Evolutionary conservation across 129 eudicot species (phyloP), one percentile per base, ranked within the genome.

Genomic region (Arctium minus): DNA sequence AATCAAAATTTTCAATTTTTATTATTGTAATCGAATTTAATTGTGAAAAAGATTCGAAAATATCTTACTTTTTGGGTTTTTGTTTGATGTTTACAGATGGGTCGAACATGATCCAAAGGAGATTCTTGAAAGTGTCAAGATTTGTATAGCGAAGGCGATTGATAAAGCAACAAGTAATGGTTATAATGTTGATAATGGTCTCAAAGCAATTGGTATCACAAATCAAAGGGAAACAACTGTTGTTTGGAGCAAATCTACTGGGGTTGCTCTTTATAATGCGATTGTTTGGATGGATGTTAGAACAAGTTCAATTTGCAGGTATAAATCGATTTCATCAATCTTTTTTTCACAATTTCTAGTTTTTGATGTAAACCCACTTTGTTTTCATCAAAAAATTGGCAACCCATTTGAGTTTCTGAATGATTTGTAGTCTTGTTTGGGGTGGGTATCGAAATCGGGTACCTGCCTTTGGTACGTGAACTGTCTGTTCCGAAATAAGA

Each of bases 261-360:
- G 99, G 6, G 17, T 30, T 27, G 93, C 99, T 79, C 96, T 96
- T 30, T 74, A 96, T 71, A 89, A 96, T 6, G 99, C 99, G 60
- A 96, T 96, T 83, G 98, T 93, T 86, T 96, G 99, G 99, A 96
- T 96, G 99, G 99, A 96, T 88, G 91, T 72, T 78, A 91, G 99
- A 32, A 96, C 99, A 40, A 93, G 88, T 75, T 85, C 97, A 22
- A 87, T 93, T 86, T 96, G 99, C 99, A 96, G 99, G 99, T 96
- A 39, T n/a, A 8, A 33, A 6, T 73, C 62, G 35, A 2, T 33
- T 6, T 30, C 37, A 79, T 8, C 12, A 2, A 39, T 75, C 48
- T 79, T 32, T 50, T 15, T 73, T 1, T 84, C 36, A 17, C 22
- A n/a, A 3, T 32, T 70, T 10, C 38, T 32, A 17, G 12, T 74